Percentiles rank a stretch among this genome's conserved stretches.
Evolutionary conservation across 225 moss, liverwort and hornwort genomes (phyloP).

Genomic region (Lunularia cruciata): DNA sequence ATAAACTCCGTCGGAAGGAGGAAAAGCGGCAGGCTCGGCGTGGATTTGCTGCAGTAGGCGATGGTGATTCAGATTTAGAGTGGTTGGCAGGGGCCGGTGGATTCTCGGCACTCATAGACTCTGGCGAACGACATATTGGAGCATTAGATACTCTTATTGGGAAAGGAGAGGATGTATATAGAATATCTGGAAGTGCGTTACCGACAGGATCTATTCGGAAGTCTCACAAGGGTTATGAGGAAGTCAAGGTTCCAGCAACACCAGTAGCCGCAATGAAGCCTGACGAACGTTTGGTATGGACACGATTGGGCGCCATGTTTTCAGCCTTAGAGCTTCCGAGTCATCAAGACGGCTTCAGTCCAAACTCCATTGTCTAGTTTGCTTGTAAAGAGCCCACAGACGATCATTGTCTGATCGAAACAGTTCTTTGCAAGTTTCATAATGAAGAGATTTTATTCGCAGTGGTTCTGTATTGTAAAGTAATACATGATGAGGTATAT

Average conservation of each 20-base stretch:
- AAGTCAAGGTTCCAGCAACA: slow-evolving; percentile 91
- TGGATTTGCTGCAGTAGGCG: slow-evolving; percentile 53
- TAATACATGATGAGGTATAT: background rate
- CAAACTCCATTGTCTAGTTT: no score
- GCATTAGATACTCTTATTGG: slow-evolving; percentile 74
- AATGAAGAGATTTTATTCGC: no score
- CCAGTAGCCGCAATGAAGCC: slow-evolving; percentile 65
- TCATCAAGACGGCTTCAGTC: no score
- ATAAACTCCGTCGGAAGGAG: slow-evolving; percentile 91
- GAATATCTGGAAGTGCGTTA: slow-evolving; percentile 65
- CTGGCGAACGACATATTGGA: slow-evolving; percentile 61
- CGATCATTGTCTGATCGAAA: no score
- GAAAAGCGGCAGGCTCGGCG: slow-evolving; percentile 90
- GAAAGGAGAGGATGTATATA: slow-evolving; percentile 70
- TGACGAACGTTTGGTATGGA: slow-evolving; percentile 77
- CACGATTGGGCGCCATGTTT: no score
- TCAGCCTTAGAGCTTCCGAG: no score
- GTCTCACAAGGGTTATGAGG: slow-evolving; percentile 88
- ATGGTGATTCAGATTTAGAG: slow-evolving; percentile 77
- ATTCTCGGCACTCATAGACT: slow-evolving; percentile 81
- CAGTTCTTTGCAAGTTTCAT: no score
- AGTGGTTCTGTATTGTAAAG: no score
- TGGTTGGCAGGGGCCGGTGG: slow-evolving; percentile 83
- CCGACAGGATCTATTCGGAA: slow-evolving; percentile 82
- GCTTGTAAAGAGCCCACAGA: no score